Percentiles rank a stretch among this genome's conserved stretches.
Evolutionary conservation across 768 basidiomycete species (phyloP).

Genomic region (Sarcodon sp.): DNA sequence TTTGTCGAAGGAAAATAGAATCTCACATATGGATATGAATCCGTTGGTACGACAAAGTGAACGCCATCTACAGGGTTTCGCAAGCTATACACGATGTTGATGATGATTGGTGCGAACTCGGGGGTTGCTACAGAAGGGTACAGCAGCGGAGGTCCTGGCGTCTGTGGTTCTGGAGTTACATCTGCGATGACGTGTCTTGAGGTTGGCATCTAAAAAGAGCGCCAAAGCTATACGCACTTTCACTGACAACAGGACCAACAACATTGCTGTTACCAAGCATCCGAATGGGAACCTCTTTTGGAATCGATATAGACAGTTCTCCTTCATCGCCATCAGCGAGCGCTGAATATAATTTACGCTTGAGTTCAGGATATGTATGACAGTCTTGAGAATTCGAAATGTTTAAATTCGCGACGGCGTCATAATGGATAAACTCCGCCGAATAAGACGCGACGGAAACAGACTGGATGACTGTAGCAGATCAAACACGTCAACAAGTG

Average conservation of each 20-base stretch:
- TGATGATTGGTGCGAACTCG: constrained; percentile 65
- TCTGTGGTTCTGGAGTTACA: constrained; percentile 77
- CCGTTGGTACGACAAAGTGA: constrained; percentile 72
- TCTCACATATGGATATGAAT: constrained; percentile 78
- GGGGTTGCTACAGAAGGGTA: constrained; percentile 11
- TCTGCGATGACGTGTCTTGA: constrained; percentile 18
- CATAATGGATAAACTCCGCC: constrained; percentile 69
- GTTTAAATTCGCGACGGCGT: constrained; percentile 56
- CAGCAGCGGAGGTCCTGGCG: constrained; percentile 30
- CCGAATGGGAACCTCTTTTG: constrained; percentile 46
- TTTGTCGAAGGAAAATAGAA: not conserved
- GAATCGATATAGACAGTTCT: constrained; percentile 84
- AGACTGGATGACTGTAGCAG: constrained; percentile 46
- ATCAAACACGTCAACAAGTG: constrained; percentile 12
- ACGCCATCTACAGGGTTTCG: constrained; percentile 76
- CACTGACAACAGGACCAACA: constrained; percentile 33
- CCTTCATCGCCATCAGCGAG: constrained; percentile 89
- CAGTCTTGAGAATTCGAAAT: constrained; percentile 63
- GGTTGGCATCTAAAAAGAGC: not conserved
- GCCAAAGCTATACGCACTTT: constrained; percentile 29
- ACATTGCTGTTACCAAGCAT: constrained; percentile 29
- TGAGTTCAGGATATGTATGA: constrained; percentile 85
- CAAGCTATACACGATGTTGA: constrained; percentile 73
- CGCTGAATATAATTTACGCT: constrained; percentile 84
- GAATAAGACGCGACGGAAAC: constrained; percentile 60